Conservation (phyloP, 1,284 basidiomycete species). For the Fomitopsis palustris region DNA sequence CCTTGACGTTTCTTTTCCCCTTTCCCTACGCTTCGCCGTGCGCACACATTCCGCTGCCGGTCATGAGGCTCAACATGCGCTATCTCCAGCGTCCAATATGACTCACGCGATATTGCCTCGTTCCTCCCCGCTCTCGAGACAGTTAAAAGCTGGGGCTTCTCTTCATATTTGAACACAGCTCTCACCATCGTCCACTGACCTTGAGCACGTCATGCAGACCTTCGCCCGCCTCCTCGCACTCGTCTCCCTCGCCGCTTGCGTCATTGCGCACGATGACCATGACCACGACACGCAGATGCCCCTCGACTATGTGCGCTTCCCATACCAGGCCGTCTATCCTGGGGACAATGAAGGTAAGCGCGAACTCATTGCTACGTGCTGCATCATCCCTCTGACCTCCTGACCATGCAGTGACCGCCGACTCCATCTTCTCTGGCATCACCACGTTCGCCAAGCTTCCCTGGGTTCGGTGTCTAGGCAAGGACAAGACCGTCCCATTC, state of each 20-base stretch:
- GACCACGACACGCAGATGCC: slow-evolving; percentile 51
- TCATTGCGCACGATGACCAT: slow-evolving; percentile 38
- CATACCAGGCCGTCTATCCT: slow-evolving; percentile 51
- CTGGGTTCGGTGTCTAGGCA: slow-evolving; percentile 69
- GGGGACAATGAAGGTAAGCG: slow-evolving; percentile 51
- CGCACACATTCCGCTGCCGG: slow-evolving; percentile 3
- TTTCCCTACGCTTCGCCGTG: not conserved
- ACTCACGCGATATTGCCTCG: not conserved
- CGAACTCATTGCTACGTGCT: not conserved
- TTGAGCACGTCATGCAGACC: slow-evolving; percentile 17
- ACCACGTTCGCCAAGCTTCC: slow-evolving; percentile 74
- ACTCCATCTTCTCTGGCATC: slow-evolving; percentile 71
- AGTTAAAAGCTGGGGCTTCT: slow-evolving; percentile 1
- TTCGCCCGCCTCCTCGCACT: slow-evolving; percentile 12
- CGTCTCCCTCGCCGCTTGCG: slow-evolving; percentile 12
- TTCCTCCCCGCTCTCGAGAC: not conserved
- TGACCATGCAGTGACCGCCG: slow-evolving; percentile 51
- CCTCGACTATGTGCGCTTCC: slow-evolving; percentile 60
- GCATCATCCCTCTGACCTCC: not conserved
- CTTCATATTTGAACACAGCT: not conserved
- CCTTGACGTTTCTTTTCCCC: not conserved
- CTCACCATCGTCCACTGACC: not conserved
- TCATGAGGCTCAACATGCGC: slow-evolving; percentile 15
- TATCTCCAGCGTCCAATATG: slow-evolving; percentile 10
- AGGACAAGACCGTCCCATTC: slow-evolving; percentile 49